Evolutionary conservation across 805 yeast genomes (phyloP).

Genomic region (Lipomyces japonicus): DNA sequence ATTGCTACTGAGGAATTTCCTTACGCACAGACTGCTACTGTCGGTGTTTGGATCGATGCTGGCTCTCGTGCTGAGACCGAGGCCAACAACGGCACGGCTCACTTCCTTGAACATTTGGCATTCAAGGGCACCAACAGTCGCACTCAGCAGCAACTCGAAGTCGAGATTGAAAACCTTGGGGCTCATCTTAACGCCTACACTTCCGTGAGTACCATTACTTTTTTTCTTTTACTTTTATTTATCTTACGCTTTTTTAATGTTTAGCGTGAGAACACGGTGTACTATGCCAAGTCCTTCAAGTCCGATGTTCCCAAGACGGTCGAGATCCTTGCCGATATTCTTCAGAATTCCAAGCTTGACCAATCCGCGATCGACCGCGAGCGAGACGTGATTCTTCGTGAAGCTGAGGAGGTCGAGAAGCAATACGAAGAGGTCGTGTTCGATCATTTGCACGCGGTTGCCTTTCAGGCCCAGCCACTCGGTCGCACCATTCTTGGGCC

Average conservation of each 20-base stretch:
- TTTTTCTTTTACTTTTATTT: neutral
- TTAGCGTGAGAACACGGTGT: slow-evolving; percentile 87
- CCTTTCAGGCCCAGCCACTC: slow-evolving; percentile 83
- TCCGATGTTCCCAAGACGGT: slow-evolving; percentile 80
- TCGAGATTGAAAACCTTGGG: slow-evolving; percentile 94
- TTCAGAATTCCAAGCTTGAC: slow-evolving; percentile 81
- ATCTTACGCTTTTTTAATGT: neutral
- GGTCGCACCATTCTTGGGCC: slow-evolving; percentile 98
- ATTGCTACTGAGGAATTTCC: slow-evolving; percentile 82
- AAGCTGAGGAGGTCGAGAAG: slow-evolving; percentile 95
- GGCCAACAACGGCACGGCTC: slow-evolving; percentile 91
- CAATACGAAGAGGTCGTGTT: slow-evolving; percentile 98
- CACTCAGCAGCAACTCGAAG: slow-evolving; percentile 75
- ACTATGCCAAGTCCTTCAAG: slow-evolving; percentile 83
- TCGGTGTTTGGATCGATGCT: slow-evolving; percentile 97
- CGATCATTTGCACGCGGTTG: slow-evolving; percentile 91
- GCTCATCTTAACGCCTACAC: slow-evolving; percentile 98
- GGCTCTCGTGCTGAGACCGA: slow-evolving; percentile 93
- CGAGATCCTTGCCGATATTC: slow-evolving; percentile 82
- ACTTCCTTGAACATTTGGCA: slow-evolving; percentile 92
- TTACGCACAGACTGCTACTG: slow-evolving; percentile 88
- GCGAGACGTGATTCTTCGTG: slow-evolving; percentile 93
- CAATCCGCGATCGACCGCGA: slow-evolving; percentile 87
- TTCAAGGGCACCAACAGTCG: slow-evolving; percentile 88
- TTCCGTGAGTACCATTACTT: slow-evolving; percentile 40